Percentiles rank a stretch among this genome's conserved stretches.
Conservation (phyloP, 192 early-diverging fungal species). For the Glomus cerebriforme region DNA sequence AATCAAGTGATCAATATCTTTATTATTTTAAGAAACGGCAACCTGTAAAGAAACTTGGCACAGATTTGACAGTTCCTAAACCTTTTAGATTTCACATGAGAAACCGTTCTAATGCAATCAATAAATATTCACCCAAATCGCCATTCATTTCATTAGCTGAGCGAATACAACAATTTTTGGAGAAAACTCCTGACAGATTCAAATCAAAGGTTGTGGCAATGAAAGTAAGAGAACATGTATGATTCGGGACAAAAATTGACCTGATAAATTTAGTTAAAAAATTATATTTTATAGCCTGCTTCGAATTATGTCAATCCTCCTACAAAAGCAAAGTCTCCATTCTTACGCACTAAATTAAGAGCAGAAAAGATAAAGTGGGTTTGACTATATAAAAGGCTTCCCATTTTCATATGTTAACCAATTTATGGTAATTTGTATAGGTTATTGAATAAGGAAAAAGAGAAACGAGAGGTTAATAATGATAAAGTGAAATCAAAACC, state of each 20-base stretch:
- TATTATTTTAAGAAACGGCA: slow-evolving; percentile 4
- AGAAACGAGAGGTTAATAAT: too few relatives aligned
- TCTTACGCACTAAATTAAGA: not conserved
- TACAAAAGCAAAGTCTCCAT: slow-evolving; percentile 2
- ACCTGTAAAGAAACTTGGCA: not conserved
- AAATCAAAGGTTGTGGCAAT: slow-evolving; percentile 19
- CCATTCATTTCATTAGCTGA: slow-evolving; percentile 13
- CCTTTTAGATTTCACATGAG: slow-evolving; percentile 16
- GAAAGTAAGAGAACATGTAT: not conserved
- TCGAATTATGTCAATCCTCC: not conserved
- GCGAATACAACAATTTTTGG: not conserved
- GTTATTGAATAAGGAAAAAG: too few relatives aligned
- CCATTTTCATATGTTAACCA: too few relatives aligned
- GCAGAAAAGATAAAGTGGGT: not conserved
- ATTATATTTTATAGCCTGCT: not conserved
- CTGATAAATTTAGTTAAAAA: not conserved
- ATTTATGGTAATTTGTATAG: too few relatives aligned
- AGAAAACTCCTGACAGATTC: slow-evolving; percentile 22
- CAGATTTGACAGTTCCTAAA: slow-evolving; percentile 5
- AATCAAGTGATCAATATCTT: not conserved
- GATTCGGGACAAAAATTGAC: not conserved
- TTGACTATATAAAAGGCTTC: not conserved
- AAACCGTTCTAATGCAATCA: not conserved
- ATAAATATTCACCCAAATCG: not conserved
- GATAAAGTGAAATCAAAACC: too few relatives aligned